phyloP scores from a whole-genome alignment of 352 stramenopile species.

The Pythium utonaiense region DNA sequence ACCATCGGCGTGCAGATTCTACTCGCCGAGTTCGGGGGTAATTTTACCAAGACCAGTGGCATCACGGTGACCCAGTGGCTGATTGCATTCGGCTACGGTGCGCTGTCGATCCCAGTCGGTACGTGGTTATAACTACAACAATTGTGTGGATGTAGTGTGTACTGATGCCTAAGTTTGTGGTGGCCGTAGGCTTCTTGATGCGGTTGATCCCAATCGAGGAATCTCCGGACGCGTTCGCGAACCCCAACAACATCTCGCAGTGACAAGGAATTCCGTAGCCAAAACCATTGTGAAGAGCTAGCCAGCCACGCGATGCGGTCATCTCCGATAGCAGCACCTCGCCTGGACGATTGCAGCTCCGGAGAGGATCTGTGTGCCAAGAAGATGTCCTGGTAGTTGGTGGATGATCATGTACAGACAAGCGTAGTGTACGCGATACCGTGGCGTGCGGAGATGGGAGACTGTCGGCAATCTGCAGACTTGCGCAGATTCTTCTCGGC shows the following conservation, averaged over 20 bases:
- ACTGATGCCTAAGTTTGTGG: neutral
- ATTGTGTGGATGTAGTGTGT: too few species aligned
- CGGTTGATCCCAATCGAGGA: constrained; percentile 68
- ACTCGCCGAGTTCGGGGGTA: constrained; percentile 94
- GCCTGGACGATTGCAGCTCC: too few species aligned
- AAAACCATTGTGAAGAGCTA: too few species aligned
- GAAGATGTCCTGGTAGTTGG: too few species aligned
- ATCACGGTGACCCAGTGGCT: constrained; percentile 66
- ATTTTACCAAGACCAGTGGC: constrained; percentile 75
- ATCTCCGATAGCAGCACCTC: neutral
- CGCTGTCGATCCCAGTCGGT: constrained; percentile 69
- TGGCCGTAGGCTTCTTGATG: constrained; percentile 56
- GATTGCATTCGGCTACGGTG: constrained; percentile 52
- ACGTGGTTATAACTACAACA: constrained; percentile 21
- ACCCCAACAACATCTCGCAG: constrained; percentile 66
- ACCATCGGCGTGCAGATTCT: constrained; percentile 94
- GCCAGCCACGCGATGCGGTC: neutral
- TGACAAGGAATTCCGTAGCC: constrained; percentile 9
- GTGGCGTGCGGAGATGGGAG: neutral
- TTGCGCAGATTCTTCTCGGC: neutral
- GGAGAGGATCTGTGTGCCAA: too few species aligned
- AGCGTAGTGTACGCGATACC: constrained; percentile 12
- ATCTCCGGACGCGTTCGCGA: constrained; percentile 60
- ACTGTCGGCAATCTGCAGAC: neutral
- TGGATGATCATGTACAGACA: constrained; percentile 8